Evolutionary conservation across 257 asterid genomes (phyloP).

Genomic region (Ocimum tenuiflorum): DNA sequence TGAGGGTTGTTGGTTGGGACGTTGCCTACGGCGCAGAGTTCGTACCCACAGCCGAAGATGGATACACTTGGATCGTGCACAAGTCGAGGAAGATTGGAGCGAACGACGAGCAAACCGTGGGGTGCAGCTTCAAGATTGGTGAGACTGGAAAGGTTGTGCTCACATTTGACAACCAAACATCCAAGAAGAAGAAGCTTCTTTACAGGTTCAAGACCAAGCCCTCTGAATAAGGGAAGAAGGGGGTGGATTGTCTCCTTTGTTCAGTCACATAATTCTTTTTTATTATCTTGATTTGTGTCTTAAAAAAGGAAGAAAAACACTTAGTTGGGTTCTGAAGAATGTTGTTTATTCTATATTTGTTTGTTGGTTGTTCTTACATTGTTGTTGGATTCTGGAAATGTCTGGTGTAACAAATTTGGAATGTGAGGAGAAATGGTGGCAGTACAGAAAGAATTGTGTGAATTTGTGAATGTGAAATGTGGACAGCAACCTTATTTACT

Average conservation of each 20-base stretch:
- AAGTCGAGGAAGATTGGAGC: constrained; percentile 58
- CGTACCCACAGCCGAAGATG: constrained; percentile 51
- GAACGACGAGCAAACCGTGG: constrained; percentile 38
- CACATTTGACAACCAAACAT: constrained; percentile 54
- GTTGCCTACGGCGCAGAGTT: constrained; percentile 60
- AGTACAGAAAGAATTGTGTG: constrained; percentile 24
- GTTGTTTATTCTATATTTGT: constrained; percentile 29
- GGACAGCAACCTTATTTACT: constrained; percentile 25
- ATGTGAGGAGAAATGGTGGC: constrained; percentile 7
- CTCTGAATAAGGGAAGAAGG: constrained; percentile 36
- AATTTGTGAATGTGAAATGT: constrained; percentile 27
- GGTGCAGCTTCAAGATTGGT: constrained; percentile 39
- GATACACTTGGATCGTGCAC: constrained; percentile 59
- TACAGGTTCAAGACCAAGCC: constrained; percentile 46
- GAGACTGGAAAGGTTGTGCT: constrained; percentile 55
- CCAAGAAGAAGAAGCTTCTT: constrained; percentile 63
- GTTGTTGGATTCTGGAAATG: constrained; percentile 34
- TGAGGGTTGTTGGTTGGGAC: constrained; percentile 58
- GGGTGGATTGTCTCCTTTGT: constrained; percentile 18
- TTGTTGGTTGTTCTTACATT: constrained; percentile 28
- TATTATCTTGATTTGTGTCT: constrained; percentile 28
- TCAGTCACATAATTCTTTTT: constrained; percentile 39
- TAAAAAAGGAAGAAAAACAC: constrained; percentile 5
- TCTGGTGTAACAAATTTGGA: constrained; percentile 26
- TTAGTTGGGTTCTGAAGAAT: constrained; percentile 31